Percentiles rank a stretch among this genome's conserved stretches.
These are phyloP conservation scores for Fusarium begoniae DNA, from an alignment of 2,329 filamentous ascomycete genomes.

Conservation along the genomic window DNA sequence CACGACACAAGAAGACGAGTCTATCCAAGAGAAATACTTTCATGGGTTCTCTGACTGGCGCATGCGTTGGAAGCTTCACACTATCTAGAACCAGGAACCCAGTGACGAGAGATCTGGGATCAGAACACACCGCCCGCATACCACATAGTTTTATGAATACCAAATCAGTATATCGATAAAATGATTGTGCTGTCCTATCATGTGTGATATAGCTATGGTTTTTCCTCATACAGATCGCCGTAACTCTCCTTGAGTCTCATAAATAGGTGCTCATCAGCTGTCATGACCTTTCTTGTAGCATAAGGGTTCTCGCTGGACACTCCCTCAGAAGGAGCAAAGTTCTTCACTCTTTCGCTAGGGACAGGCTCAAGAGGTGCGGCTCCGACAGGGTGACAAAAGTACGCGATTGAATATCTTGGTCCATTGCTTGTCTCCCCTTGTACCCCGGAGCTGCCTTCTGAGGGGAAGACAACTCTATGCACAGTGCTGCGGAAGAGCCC, in stretches of 20 bases:
- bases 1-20: conserved; percentile 50
- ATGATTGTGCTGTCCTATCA: not conserved
- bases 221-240: conserved; percentile 60
- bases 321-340: conserved; percentile 48
- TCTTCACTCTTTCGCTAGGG: conserved; percentile 66
- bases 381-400: conserved; percentile 72
- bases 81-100: conserved; percentile 46
- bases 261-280: conserved; percentile 70
- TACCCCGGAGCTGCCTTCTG: conserved; percentile 36
- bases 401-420: conserved; percentile 72
- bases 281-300: conserved; percentile 65
- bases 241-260: conserved; percentile 70
- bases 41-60: conserved; percentile 53
- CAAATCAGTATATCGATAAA: not conserved
- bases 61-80: conserved; percentile 55
- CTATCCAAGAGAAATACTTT: conserved; percentile 45
- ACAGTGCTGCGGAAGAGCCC: conserved; percentile 88
- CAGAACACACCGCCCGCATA: not conserved
- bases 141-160: not conserved
- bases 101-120: not conserved
- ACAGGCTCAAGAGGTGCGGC: conserved; percentile 63
- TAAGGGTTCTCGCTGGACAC: conserved; percentile 55
- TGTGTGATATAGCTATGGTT: conserved; percentile 32
- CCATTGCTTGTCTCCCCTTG: conserved; percentile 59
- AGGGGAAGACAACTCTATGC: conserved; percentile 82